Evolutionary conservation across 371 early-diverging fungal species (phyloP).

Genomic region (Mucor piriformis): DNA sequence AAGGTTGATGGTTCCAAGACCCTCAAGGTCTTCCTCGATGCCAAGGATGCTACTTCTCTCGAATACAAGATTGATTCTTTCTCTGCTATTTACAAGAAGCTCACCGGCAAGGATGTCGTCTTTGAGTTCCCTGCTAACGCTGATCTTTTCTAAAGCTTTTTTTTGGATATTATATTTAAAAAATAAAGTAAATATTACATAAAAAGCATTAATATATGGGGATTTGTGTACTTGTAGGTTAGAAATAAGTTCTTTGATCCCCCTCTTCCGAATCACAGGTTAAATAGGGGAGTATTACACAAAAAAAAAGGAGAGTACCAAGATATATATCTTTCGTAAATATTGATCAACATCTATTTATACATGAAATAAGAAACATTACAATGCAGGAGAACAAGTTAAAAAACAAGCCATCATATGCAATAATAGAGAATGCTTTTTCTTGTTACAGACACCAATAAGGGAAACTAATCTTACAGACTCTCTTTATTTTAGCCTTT

Average conservation of each 20-base stretch:
- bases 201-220: neutral
- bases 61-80: slow-evolving; percentile 98
- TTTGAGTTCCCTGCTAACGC: slow-evolving; percentile 89
- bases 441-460: slow-evolving; percentile 2
- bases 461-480: slow-evolving; percentile 23
- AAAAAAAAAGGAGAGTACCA: too few relatives aligned
- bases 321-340: too few relatives aligned
- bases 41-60: slow-evolving; percentile 93
- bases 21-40: slow-evolving; percentile 96
- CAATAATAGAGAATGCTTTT: slow-evolving; percentile 1
- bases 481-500: slow-evolving; percentile 7
- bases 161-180: slow-evolving; percentile 5
- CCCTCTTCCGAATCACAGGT: too few relatives aligned
- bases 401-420: slow-evolving; percentile 1
- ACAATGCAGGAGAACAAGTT: neutral
- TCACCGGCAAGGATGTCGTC: slow-evolving; percentile 96
- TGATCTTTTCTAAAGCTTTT: slow-evolving; percentile 21
- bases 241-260: too few relatives aligned
- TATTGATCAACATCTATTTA: neutral
- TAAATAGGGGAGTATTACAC: too few relatives aligned
- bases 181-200: neutral
- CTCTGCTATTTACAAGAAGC: slow-evolving; percentile 91
- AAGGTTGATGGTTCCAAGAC: slow-evolving; percentile 90
- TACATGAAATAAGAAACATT: neutral
- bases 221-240: too few relatives aligned